phyloP scores from a whole-genome alignment of 1,284 basidiomycete genomes.

The Ganoderma lingzhi region DNA sequence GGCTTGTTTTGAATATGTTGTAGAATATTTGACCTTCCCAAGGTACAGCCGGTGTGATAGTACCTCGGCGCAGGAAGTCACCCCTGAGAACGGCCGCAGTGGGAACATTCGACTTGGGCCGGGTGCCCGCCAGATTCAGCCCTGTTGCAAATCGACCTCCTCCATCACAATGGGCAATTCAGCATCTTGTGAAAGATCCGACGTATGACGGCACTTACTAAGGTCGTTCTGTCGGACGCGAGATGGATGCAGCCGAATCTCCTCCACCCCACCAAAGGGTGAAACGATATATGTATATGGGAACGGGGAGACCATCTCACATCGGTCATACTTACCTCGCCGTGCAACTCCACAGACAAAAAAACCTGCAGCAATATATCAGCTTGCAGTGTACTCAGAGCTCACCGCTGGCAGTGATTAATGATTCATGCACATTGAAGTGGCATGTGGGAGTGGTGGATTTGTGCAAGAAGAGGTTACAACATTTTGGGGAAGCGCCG shows the following conservation, averaged over 20 bases:
- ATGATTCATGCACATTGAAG: not conserved
- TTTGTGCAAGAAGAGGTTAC: not conserved
- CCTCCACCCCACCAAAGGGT: not conserved
- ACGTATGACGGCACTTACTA: not conserved
- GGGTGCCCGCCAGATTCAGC: not conserved
- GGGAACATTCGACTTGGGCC: not conserved
- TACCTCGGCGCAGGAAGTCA: not conserved
- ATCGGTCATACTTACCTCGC: not conserved
- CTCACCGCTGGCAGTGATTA: not conserved
- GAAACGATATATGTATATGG: not conserved
- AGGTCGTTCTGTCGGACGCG: not conserved
- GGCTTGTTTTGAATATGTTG: not conserved
- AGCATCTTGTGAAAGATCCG: not conserved
- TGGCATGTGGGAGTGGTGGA: not conserved
- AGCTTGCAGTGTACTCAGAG: not conserved
- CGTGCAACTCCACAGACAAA: not conserved
- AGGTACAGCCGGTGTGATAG: constrained; percentile 3
- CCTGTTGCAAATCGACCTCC: not conserved
- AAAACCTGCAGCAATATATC: not conserved
- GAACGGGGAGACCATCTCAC: not conserved
- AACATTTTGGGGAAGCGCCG: not conserved
- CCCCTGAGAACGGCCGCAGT: not conserved
- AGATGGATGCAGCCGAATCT: not conserved
- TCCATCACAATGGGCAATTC: not conserved
- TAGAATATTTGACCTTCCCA: not conserved